These are phyloP conservation scores for Decorospora gaudefroyi DNA, from an alignment of 2,329 filamentous ascomycete species.

Conservation along the genomic window DNA sequence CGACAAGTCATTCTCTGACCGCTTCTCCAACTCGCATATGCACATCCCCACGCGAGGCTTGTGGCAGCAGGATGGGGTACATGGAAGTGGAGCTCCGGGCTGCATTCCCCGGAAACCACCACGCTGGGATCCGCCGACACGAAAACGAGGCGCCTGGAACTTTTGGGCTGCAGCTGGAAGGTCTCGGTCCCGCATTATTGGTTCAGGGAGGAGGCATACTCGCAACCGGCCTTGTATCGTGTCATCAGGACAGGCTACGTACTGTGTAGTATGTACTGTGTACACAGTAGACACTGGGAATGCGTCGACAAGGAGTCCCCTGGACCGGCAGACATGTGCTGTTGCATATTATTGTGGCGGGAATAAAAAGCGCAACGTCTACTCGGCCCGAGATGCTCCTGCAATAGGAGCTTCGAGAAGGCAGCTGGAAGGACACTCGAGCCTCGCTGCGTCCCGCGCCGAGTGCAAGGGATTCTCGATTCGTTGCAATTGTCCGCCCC, in stretches of 20 bases:
- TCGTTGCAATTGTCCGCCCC: constrained; percentile 16
- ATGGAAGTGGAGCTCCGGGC: constrained; percentile 31
- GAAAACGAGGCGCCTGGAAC: constrained; percentile 26
- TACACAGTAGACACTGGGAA: constrained; percentile 1
- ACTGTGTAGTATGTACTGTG: not conserved
- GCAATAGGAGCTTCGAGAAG: constrained; percentile 34
- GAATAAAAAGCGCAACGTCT: constrained; percentile 9
- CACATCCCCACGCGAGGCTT: constrained; percentile 32
- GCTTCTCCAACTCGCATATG: constrained; percentile 22
- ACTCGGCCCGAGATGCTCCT: constrained; percentile 21
- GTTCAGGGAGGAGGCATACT: not conserved
- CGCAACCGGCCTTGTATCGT: constrained; percentile 1
- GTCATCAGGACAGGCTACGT: constrained; percentile 1
- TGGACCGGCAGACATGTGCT: constrained; percentile 8
- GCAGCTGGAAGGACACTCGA: constrained; percentile 38
- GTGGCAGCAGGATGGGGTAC: constrained; percentile 27
- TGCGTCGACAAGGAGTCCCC: constrained; percentile 1
- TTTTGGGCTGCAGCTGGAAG: constrained; percentile 9
- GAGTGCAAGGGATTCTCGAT: constrained; percentile 6
- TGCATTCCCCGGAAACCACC: constrained; percentile 33
- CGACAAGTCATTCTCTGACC: constrained; percentile 31
- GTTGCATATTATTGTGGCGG: constrained; percentile 11
- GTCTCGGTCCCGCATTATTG: no score
- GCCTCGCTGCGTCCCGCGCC: constrained; percentile 17
- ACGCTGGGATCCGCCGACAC: constrained; percentile 20